Conservation (phyloP, 1,284 basidiomycete species). For the Sparassis latifolia region DNA sequence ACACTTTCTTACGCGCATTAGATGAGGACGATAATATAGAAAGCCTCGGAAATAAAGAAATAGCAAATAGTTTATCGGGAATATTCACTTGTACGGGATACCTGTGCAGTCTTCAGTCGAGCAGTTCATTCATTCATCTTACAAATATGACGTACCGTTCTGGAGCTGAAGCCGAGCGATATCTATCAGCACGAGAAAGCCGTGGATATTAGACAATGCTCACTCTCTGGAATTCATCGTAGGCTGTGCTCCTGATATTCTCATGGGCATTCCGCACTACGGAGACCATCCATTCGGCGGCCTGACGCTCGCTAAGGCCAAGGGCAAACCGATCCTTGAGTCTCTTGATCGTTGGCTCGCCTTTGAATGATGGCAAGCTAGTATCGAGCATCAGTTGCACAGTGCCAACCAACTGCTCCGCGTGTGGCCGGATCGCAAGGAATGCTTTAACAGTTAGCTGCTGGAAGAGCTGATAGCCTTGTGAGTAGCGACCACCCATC, state of each 20-base stretch:
- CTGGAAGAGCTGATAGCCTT: constrained; percentile 92
- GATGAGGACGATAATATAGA: no score
- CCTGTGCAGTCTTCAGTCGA: constrained; percentile 22
- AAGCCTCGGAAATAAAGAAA: no score
- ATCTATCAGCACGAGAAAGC: background rate
- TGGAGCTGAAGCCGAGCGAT: constrained; percentile 33
- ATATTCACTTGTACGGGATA: constrained; percentile 43
- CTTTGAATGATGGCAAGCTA: constrained; percentile 94
- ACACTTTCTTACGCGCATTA: no score
- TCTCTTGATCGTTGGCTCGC: constrained; percentile 84
- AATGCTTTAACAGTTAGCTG: constrained; percentile 95
- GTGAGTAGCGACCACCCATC: constrained; percentile 92
- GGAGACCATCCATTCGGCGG: constrained; percentile 88
- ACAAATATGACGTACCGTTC: constrained; percentile 34
- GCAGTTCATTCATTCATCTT: background rate
- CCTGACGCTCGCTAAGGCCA: constrained; percentile 81
- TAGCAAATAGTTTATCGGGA: no score
- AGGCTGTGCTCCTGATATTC: constrained; percentile 86
- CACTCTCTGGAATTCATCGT: constrained; percentile 89
- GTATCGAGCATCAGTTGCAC: constrained; percentile 95
- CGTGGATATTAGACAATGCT: constrained; percentile 22
- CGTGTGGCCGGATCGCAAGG: constrained; percentile 88
- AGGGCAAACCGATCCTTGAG: constrained; percentile 85
- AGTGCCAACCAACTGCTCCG: constrained; percentile 83
- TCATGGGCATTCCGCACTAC: constrained; percentile 91